Conservation (phyloP, 2,329 filamentous ascomycete genomes). For the Coleophoma cylindrospora region DNA sequence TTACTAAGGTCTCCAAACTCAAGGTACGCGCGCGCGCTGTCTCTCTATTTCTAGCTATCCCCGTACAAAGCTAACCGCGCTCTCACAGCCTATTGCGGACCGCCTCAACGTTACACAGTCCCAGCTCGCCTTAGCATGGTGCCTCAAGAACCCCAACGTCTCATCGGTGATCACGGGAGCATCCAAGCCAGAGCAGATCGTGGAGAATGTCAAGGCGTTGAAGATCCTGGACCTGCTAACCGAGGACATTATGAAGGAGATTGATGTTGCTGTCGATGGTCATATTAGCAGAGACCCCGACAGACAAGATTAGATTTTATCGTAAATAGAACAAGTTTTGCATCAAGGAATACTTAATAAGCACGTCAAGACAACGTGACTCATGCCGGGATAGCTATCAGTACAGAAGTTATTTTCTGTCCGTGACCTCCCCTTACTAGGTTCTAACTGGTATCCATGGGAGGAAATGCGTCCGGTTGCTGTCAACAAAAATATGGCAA, state of each 20-base stretch:
- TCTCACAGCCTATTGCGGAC: constrained; percentile 45
- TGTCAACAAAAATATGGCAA: no score
- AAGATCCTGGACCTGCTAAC: constrained; percentile 41
- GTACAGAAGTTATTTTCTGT: no score
- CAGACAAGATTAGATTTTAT: background rate
- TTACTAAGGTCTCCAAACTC: constrained; percentile 35
- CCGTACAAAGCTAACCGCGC: background rate
- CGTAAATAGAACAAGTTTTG: no score
- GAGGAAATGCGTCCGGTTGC: no score
- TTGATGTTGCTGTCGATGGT: constrained; percentile 38
- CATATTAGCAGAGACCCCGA: constrained; percentile 12
- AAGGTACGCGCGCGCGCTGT: constrained; percentile 26
- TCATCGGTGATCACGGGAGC: constrained; percentile 47
- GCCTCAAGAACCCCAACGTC: constrained; percentile 45
- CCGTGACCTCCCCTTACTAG: no score
- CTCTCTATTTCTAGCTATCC: background rate
- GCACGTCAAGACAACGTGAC: no score
- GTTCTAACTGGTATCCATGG: no score
- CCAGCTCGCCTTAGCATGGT: constrained; percentile 47
- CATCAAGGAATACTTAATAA: no score
- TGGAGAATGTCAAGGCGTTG: constrained; percentile 42
- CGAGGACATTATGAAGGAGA: constrained; percentile 42
- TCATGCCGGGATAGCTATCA: no score
- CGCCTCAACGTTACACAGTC: constrained; percentile 47
- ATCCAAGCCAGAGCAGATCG: constrained; percentile 44